These are phyloP conservation scores for Collybia mongolica DNA, from an alignment of 768 basidiomycete genomes.

Conservation along the genomic window DNA sequence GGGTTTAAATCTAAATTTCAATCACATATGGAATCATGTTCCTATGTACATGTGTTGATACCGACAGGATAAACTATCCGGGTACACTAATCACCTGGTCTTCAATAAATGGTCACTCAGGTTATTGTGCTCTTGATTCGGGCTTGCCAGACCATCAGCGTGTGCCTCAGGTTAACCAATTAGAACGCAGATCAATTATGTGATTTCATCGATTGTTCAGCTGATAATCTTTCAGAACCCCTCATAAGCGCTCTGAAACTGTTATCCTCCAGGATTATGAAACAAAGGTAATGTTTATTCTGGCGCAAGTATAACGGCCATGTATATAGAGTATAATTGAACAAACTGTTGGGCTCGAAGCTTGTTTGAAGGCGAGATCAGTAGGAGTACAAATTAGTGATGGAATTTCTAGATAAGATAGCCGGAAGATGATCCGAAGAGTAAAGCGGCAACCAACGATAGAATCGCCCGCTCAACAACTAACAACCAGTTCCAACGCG, in stretches of 20 bases:
- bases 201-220: slow-evolving; percentile 16
- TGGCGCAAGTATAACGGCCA: no score
- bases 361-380: no score
- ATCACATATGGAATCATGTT: no score
- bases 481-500: slow-evolving; percentile 12
- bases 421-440: slow-evolving; percentile 18
- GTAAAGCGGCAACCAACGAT: background rate
- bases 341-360: no score
- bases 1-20: no score
- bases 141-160: slow-evolving; percentile 10
- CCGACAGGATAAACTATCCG: no score
- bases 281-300: no score
- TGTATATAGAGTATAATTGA: no score
- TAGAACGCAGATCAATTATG: slow-evolving; percentile 7
- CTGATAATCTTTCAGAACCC: slow-evolving; percentile 3
- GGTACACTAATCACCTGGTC: slow-evolving; percentile 9
- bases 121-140: no score
- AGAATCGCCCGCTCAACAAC: slow-evolving; percentile 11
- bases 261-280: no score
- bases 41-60: no score
- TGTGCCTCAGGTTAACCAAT: slow-evolving; percentile 8
- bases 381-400: background rate
- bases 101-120: background rate
- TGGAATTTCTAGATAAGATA: slow-evolving; percentile 17
- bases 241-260: no score